Conservation (phyloP, 305 asterid species). For the Fraxinus nigra region DNA sequence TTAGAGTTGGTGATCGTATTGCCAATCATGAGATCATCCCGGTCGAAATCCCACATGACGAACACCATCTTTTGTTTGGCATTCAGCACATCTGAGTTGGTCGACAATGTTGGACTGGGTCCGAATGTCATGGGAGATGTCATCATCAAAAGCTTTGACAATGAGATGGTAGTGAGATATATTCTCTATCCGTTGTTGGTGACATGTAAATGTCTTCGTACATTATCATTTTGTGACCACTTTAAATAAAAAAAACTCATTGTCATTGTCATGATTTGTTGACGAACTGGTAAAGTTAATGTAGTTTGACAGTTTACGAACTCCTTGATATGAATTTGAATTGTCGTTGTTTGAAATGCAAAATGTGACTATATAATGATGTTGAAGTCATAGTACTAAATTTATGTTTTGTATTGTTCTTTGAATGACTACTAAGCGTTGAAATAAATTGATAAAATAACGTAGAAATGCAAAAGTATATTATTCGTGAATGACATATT, state of each 20-base stretch:
- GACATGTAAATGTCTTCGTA: neutral
- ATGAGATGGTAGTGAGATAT: neutral
- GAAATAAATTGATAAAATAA: no score
- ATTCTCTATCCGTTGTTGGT: neutral
- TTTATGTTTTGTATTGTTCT: neutral
- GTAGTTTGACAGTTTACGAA: neutral
- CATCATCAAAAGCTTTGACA: neutral
- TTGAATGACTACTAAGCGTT: neutral
- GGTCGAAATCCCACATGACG: neutral
- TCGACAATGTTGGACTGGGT: neutral
- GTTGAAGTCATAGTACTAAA: neutral
- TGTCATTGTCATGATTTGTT: neutral
- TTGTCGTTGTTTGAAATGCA: neutral
- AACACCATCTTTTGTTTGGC: neutral
- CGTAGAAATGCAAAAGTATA: no score
- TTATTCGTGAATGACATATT: no score
- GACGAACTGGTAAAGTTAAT: neutral
- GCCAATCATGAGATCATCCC: neutral
- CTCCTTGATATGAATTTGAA: neutral
- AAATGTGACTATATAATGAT: neutral
- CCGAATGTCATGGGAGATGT: no score
- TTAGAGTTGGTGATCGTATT: neutral
- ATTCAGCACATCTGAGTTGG: neutral
- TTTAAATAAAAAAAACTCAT: neutral
- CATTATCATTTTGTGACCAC: neutral